Conservation (phyloP, 2,329 filamentous ascomycete species). For the Neophaeococcomyces mojaviensis region DNA sequence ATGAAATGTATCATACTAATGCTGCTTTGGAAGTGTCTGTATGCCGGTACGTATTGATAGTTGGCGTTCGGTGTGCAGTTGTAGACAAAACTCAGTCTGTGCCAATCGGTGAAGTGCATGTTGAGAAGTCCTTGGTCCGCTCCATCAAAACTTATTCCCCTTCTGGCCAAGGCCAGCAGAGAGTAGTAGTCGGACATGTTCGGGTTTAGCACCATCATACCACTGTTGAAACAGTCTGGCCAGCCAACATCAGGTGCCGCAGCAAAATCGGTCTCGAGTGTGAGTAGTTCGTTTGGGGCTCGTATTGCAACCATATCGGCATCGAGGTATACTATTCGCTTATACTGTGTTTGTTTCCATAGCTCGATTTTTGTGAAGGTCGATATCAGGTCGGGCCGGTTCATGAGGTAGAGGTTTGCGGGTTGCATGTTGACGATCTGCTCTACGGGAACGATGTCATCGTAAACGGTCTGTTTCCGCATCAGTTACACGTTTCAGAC, state of each 20-base stretch:
- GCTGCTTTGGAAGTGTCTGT: conserved; percentile 80
- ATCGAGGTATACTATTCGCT: conserved; percentile 89
- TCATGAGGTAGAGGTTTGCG: conserved; percentile 84
- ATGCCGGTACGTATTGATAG: conserved; percentile 96
- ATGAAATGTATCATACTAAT: conserved; percentile 95
- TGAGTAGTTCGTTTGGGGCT: conserved; percentile 88
- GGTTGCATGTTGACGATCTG: conserved; percentile 69
- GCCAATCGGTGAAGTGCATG: conserved; percentile 81
- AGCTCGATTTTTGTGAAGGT: conserved; percentile 95
- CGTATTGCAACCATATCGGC: conserved; percentile 86
- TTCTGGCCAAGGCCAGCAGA: conserved; percentile 71
- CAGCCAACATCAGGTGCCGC: conserved; percentile 92
- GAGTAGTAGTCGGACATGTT: conserved; percentile 83
- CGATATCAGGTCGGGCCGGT: conserved; percentile 78
- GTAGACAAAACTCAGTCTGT: conserved; percentile 88
- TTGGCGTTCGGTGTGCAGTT: conserved; percentile 95
- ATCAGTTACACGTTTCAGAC: conserved; percentile 14
- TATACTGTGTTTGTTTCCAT: conserved; percentile 85
- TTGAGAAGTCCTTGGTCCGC: conserved; percentile 94
- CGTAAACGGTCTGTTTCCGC: conserved; percentile 61
- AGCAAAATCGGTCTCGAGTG: conserved; percentile 52
- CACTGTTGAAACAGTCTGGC: conserved; percentile 98
- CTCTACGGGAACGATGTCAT: conserved; percentile 79
- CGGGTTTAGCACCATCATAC: conserved; percentile 84
- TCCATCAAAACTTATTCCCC: conserved; percentile 89